These are phyloP conservation scores for Colletotrichum karsti DNA, from an alignment of 2,329 filamentous ascomycete species.

Conservation along the genomic window DNA sequence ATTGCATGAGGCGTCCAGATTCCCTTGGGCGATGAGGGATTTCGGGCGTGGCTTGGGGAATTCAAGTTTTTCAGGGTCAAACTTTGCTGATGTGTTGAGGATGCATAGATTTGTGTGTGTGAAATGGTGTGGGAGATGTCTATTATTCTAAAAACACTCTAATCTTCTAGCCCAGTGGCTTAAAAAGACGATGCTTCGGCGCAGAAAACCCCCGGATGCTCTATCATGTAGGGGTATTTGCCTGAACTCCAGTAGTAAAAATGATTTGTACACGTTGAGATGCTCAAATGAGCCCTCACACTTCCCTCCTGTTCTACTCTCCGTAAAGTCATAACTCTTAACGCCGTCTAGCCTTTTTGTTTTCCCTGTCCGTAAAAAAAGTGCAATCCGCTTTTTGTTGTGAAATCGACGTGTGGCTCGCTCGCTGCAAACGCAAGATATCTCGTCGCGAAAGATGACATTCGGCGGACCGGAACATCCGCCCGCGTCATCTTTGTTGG, in stretches of 20 bases:
- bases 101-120: background rate
- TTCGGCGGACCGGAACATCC: background rate
- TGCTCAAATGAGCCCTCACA: background rate
- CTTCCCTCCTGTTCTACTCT: background rate
- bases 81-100: background rate
- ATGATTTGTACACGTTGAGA: constrained; percentile 11
- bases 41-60: too few relatives aligned
- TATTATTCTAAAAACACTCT: constrained; percentile 12
- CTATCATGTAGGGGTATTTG: constrained; percentile 25
- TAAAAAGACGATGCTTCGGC: background rate
- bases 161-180: background rate
- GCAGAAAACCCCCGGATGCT: background rate
- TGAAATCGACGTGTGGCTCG: background rate
- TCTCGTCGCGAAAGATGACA: background rate
- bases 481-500: background rate
- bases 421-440: constrained; percentile 12
- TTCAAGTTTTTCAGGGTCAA: background rate
- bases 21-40: background rate
- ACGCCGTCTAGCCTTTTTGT: constrained; percentile 23
- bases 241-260: constrained; percentile 9
- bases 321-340: background rate
- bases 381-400: constrained; percentile 15
- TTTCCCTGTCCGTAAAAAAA: background rate
- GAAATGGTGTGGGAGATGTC: background rate
- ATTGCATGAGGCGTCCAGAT: background rate